Base-by-base conservation (phyloP, 2,329 filamentous ascomycete species). In the Diaporthe citrichinensis region DNA sequence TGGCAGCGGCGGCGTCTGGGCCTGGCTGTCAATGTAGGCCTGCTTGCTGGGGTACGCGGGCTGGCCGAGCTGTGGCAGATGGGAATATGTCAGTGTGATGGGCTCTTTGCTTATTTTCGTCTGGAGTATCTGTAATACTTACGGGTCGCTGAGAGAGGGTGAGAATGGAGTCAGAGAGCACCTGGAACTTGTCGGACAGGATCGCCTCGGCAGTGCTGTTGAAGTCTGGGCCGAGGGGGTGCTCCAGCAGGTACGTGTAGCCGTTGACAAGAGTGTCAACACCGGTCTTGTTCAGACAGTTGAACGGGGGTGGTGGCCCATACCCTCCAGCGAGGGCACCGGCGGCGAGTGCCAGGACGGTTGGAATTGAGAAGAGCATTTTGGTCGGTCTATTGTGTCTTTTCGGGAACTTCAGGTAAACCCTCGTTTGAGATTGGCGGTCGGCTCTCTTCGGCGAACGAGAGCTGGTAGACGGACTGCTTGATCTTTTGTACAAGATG, bases 11-110 rank as follows among this genome's bases (percentile, higher is more conserved):
- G 76, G 76, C 8, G 76, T 77, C 69, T 71, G 57, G 20, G 69
- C 74, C 62, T 77, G 76, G 20, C 73, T 75, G 41, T 71, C 62
- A 49, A 77, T 75, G 28, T 75, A 77, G 58, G 61, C 76, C 14
- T 73, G 55, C 62, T 73, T 77, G 51, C 73, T 75, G 1, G 76
- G 73, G 44, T 77, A 77, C 20, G 76, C 76, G 9, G 74, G 76
- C n/a, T 71, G 68, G 7, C 76, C 76, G 28, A 77, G 41, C 76
- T 77, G 55, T 25, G 6, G 5, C 2, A 3, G 10, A 10, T 4
- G 2, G 15, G 8, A 1, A 1, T 8, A 5, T 10, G n/a, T 69
- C 5, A 69, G 49, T 41, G 3, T 2, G 0, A 9, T 23, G 23
- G 6, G 17, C 10, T 12, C 7, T 41, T 53, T 3, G 15, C 2